A percentile compares a stretch with the other conserved stretches of the same genome.
Evolutionary conservation across 441 rosid genomes (phyloP).

Genomic region (Pelargonium myrrhifolium): DNA sequence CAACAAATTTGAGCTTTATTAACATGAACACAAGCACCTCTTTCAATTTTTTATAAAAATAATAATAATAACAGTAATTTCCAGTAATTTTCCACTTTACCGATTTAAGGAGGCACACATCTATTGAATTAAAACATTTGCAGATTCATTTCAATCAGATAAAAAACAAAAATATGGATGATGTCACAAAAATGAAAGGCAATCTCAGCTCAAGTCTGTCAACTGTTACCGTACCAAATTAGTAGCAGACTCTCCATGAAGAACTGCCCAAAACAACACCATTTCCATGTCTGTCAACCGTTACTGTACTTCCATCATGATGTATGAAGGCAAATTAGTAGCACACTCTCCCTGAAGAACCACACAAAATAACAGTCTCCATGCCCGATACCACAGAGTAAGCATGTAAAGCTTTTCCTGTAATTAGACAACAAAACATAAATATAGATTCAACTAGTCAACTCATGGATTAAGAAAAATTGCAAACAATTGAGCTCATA

Average conservation of each 20-base stretch:
- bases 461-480: constrained; percentile 8
- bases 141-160: not conserved
- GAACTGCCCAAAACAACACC: constrained; percentile 70
- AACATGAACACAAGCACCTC: too few relatives aligned
- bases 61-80: too few relatives aligned
- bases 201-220: constrained; percentile 52
- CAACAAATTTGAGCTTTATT: too few relatives aligned
- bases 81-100: not conserved
- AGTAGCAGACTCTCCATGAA: constrained; percentile 32
- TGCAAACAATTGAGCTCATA: constrained; percentile 28
- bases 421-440: constrained; percentile 20
- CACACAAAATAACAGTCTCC: constrained; percentile 57
- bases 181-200: constrained; percentile 33
- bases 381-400: constrained; percentile 37
- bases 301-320: constrained; percentile 58
- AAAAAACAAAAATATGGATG: constrained; percentile 14
- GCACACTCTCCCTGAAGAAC: constrained; percentile 44
- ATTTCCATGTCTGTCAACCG: constrained; percentile 37
- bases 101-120: constrained; percentile 4
- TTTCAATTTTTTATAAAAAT: too few relatives aligned
- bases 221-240: constrained; percentile 48
- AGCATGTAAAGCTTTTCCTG: constrained; percentile 53
- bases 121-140: not conserved
- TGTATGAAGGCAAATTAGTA: constrained; percentile 41
- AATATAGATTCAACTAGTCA: constrained; percentile 18